phyloP scores from a whole-genome alignment of 805 yeast species.

The Metschnikowia anglica region DNA sequence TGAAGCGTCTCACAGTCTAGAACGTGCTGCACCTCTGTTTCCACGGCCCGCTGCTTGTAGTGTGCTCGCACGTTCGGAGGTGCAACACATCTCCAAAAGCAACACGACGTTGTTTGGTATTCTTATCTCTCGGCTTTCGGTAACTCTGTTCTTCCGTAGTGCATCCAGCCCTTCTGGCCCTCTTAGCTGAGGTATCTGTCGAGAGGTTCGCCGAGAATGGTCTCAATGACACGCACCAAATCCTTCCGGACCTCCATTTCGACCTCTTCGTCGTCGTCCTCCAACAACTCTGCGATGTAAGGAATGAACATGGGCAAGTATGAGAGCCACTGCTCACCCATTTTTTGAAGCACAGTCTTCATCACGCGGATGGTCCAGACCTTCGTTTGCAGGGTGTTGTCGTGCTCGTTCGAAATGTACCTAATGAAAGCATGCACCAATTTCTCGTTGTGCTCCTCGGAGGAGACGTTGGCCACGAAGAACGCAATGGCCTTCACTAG shows the following conservation, averaged over 20 bases:
- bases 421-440: conserved; percentile 45
- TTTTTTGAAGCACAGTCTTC: conserved; percentile 79
- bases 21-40: too few species aligned
- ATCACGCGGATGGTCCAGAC: conserved; percentile 80
- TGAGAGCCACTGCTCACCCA: conserved; percentile 92
- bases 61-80: too few species aligned
- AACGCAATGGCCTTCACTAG: conserved; percentile 78
- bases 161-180: neutral
- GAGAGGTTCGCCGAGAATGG: conserved; percentile 90
- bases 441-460: conserved; percentile 68
- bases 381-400: conserved; percentile 64
- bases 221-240: conserved; percentile 86
- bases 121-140: too few species aligned
- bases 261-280: conserved; percentile 92
- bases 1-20: too few species aligned
- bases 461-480: conserved; percentile 65
- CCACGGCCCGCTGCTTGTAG: too few species aligned
- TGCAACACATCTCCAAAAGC: too few species aligned
- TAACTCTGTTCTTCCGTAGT: neutral
- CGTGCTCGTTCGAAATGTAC: conserved; percentile 41
- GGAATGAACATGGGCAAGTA: conserved; percentile 94
- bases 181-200: conserved; percentile 66
- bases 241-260: conserved; percentile 90
- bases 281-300: conserved; percentile 88
- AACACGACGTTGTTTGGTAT: too few species aligned